Evolutionary conservation across 305 asterid species (phyloP).

Genomic region (Fraxinus nigra): DNA sequence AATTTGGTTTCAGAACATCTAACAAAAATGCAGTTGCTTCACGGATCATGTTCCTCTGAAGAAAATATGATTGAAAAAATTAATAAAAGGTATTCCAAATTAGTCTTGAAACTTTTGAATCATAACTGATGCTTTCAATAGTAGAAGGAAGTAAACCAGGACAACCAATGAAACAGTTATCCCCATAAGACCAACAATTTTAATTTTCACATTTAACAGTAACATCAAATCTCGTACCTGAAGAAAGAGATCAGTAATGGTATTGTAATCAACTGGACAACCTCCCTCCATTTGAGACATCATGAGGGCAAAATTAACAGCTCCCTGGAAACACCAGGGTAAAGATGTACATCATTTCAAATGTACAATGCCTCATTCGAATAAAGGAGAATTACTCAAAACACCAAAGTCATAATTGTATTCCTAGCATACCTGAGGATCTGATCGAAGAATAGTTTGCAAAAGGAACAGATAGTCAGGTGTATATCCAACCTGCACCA

Average conservation of each 20-base stretch:
- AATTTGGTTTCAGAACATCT: slow-evolving; percentile 97
- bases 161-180: neutral
- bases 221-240: slow-evolving; percentile 53
- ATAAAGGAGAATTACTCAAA: neutral
- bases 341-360: slow-evolving; percentile 8
- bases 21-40: slow-evolving; percentile 96
- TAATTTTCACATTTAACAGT: slow-evolving; percentile 13
- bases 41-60: slow-evolving; percentile 96
- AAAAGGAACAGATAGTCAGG: slow-evolving; percentile 97
- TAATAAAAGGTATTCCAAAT: neutral
- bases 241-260: slow-evolving; percentile 97
- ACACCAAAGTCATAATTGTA: slow-evolving; percentile 8
- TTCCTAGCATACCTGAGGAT: slow-evolving; percentile 77
- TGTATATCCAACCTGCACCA: slow-evolving; percentile 86
- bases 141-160: slow-evolving; percentile 4
- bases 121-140: slow-evolving; percentile 7
- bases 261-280: slow-evolving; percentile 95
- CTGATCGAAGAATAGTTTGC: slow-evolving; percentile 98
- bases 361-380: neutral
- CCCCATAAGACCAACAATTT: neutral
- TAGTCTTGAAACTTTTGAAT: slow-evolving; percentile 4
- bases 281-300: slow-evolving; percentile 99
- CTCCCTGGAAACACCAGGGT: slow-evolving; percentile 67
- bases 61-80: slow-evolving; percentile 19
- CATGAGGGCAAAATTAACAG: slow-evolving; percentile 99